Evolutionary conservation across 257 asterid genomes (phyloP), one percentile per base, ranked within the genome.

Genomic region (Buddleja alternifolia): DNA sequence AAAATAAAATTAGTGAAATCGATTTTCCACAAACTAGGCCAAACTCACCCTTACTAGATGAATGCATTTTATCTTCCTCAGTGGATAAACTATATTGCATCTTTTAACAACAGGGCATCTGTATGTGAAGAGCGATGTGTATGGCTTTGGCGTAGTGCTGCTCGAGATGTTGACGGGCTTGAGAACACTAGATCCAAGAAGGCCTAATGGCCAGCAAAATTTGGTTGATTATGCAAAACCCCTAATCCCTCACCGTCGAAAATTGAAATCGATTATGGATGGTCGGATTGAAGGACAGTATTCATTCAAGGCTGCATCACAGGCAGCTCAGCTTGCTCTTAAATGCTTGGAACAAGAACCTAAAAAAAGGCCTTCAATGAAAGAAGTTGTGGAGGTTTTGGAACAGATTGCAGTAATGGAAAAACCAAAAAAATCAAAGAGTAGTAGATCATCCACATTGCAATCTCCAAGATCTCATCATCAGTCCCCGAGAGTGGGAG

Each of bases 111-210:
- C 73, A 82, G 90, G 91, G 12, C 91, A 82, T 72, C 78, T 85
- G 4, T 82, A 82, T 12, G 88, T 82, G 75, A 80, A 82, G 80
- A 80, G 91, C 55, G 86, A 85, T 16, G 88, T 85, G 47, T 85
- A 85, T 45, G 91, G 91, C 3, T 85, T 82, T 17, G 91, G 91
- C 0, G 88, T 85, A 48, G 91, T 85, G 80, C 77, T 85, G 72
- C 88, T 85, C 14, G 91, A 85, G 83, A 63, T 82, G 70, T 7
- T 85, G 69, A 82, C 91, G 6, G 88, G 91, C 19, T 62, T 66
- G 55, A 75, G 91, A 66, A 84, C 88, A 41, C 78, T 71, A 0
- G 86, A 85, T 36, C 46, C 60, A 0, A 68, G 8, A 71, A 78
- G 91, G 59, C 81, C 87, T 4, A 36, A 41, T 11, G 78, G 61